Percentiles rank a stretch among this genome's conserved stretches.
Conservation (phyloP, 2,329 filamentous ascomycete species). For the Neopestalotiopsis sp. region DNA sequence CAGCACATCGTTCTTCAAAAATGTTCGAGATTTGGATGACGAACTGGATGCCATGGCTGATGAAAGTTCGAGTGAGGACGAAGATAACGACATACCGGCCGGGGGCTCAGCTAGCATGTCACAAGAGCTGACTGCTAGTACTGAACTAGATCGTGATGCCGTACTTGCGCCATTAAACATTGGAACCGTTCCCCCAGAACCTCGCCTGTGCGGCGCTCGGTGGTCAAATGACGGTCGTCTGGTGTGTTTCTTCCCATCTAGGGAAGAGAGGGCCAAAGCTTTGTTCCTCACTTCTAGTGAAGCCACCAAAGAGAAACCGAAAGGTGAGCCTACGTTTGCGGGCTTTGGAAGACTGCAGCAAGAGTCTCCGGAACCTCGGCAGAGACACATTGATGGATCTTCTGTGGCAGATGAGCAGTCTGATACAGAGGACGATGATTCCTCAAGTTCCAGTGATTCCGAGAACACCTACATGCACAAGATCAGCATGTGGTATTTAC, state of each 20-base stretch:
- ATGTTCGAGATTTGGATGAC: slow-evolving; percentile 67
- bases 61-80: slow-evolving; percentile 85
- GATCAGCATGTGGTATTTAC: slow-evolving; percentile 61
- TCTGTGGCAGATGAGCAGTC: slow-evolving; percentile 58
- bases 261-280: slow-evolving; percentile 63
- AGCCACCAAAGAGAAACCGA: slow-evolving; percentile 52
- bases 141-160: slow-evolving; percentile 51
- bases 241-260: slow-evolving; percentile 72
- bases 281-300: slow-evolving; percentile 53
- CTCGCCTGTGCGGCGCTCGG: slow-evolving; percentile 63
- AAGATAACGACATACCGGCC: slow-evolving; percentile 64
- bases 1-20: slow-evolving; percentile 66
- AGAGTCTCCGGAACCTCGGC: slow-evolving; percentile 52
- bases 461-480: slow-evolving; percentile 68
- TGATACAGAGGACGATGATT: slow-evolving; percentile 53
- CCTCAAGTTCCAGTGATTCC: slow-evolving; percentile 62
- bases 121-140: slow-evolving; percentile 62
- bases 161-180: slow-evolving; percentile 57
- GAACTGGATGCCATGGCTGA: slow-evolving; percentile 63
- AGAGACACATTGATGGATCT: slow-evolving; percentile 53
- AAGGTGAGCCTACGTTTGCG: slow-evolving; percentile 60
- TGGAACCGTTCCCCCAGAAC: slow-evolving; percentile 59
- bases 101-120: slow-evolving; percentile 65
- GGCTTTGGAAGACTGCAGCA: slow-evolving; percentile 61
- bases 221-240: slow-evolving; percentile 68